Evolutionary conservation across 139 green algal genomes (phyloP).

Genomic region (Chlamydomonas eustigma): DNA sequence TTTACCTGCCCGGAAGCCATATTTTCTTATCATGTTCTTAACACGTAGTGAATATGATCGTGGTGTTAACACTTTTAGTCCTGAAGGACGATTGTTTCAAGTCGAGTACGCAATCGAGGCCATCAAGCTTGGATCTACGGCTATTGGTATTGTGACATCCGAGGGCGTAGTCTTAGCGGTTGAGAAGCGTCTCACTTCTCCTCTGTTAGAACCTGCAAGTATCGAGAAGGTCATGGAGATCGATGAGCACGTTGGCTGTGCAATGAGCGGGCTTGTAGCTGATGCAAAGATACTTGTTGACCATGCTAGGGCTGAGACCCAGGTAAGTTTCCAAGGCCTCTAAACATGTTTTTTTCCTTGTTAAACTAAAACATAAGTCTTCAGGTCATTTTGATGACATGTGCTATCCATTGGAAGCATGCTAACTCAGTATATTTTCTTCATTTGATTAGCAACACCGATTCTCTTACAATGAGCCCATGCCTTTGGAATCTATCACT

Average conservation of each 20-base stretch:
- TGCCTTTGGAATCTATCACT: slow-evolving; percentile 90
- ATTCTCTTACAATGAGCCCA: slow-evolving; percentile 98
- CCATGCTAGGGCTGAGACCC: slow-evolving; percentile 89
- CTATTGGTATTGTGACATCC: slow-evolving; percentile 86
- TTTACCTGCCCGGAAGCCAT: no score
- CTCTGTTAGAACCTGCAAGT: slow-evolving; percentile 87
- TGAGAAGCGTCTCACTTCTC: slow-evolving; percentile 96
- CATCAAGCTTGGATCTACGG: slow-evolving; percentile 98
- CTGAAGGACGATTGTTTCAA: slow-evolving; percentile 93
- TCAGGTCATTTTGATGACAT: no score
- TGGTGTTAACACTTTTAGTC: slow-evolving; percentile 96
- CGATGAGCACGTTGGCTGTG: slow-evolving; percentile 91
- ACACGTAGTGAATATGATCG: slow-evolving; percentile 95
- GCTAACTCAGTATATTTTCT: neutral
- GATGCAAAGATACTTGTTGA: slow-evolving; percentile 97
- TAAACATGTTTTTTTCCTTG: neutral
- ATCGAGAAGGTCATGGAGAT: slow-evolving; percentile 98
- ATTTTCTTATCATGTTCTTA: no score
- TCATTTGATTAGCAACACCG: slow-evolving; percentile 77
- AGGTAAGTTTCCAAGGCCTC: slow-evolving; percentile 47
- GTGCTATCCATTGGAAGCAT: no score
- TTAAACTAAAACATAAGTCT: no score
- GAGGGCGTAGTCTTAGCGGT: slow-evolving; percentile 94
- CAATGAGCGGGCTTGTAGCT: slow-evolving; percentile 95
- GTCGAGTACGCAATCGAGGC: slow-evolving; percentile 99